phyloP scores from a whole-genome alignment of 2,329 filamentous ascomycete genomes.

The Lecanicillium sp. region DNA sequence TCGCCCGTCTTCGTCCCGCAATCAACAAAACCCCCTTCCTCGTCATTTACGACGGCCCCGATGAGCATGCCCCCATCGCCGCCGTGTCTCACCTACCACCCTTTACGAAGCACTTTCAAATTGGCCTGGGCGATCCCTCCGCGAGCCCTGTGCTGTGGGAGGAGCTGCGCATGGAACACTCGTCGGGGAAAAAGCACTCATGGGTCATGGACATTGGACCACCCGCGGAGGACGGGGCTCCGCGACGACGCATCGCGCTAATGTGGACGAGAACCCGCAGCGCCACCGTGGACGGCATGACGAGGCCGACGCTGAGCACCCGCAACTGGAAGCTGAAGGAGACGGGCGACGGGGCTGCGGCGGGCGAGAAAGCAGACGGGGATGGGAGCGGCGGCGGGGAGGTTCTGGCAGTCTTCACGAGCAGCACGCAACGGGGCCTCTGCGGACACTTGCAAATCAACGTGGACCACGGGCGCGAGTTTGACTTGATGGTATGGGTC shows the following conservation, averaged over 20 bases:
- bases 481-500: slow-evolving; percentile 13
- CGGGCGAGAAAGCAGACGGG: neutral
- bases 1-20: neutral
- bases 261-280: slow-evolving; percentile 15
- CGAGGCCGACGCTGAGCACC: slow-evolving; percentile 5
- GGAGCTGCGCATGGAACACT: slow-evolving; percentile 6
- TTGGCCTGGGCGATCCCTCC: slow-evolving; percentile 1
- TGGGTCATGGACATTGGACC: slow-evolving; percentile 13
- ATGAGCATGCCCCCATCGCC: neutral
- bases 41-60: slow-evolving; percentile 2
- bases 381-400: neutral
- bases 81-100: slow-evolving; percentile 12
- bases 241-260: neutral
- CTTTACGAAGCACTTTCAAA: slow-evolving; percentile 5
- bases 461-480: slow-evolving; percentile 13
- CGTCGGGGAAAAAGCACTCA: slow-evolving; percentile 8
- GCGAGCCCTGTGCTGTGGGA: slow-evolving; percentile 8
- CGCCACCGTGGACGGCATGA: slow-evolving; percentile 15
- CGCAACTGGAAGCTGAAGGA: slow-evolving; percentile 16
- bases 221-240: neutral
- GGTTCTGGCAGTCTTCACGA: slow-evolving; percentile 16
- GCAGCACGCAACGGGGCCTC: neutral
- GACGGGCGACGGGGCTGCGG: no score
- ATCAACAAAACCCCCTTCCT: slow-evolving; percentile 3
- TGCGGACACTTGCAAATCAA: slow-evolving; percentile 15